Base-by-base conservation (phyloP, 257 asterid genomes). In the Solanum sitiens region DNA sequence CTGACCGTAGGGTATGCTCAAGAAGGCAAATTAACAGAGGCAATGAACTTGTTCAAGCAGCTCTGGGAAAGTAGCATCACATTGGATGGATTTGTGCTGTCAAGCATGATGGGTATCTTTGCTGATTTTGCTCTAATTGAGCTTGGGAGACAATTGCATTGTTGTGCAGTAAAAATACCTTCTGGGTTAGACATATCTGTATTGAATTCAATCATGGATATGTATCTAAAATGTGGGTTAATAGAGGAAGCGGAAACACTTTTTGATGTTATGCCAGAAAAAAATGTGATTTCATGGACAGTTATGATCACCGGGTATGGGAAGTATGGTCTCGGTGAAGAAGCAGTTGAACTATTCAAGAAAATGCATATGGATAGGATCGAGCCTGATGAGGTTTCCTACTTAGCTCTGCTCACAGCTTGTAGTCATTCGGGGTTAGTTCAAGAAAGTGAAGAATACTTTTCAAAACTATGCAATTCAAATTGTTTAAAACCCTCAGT, bases 391-490 rank as follows among this genome's bases (percentile, higher is more conserved):
- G 92, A 71, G 21, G 93, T 93, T 56, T 88, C 95, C 23, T 94
- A 92, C 92, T 91, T 92, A 89, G 95, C 95, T 70, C 73, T 94
- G 79, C 93, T 94, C 63, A 90, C 94, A 25, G 95, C 98, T 86
- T 94, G 96, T 86, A 92, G 94, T 85, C 98, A 93, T 71, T 90
- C 95, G 14, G 96, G 96, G 61, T 94, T 94, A 84, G 91, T 93
- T 39, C 90, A 92, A 77, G 95, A 92, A 83, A 91, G 95, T 83
- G 91, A 86, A 59, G 89, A 91, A 84, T 92, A 87, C 89, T 93
- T 94, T 74, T 68, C 92, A 23, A 90, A 87, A 83, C 86, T 94
- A 91, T 88, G 95, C 90, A 83, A 88, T 30, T 88, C 90, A 67
- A 5, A 32, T 33, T 70, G 42, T 45, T 65, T 93, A 44, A 92